These are phyloP conservation scores for Salvia splendens DNA, from an alignment of 257 asterid species.

Conservation along the genomic window DNA sequence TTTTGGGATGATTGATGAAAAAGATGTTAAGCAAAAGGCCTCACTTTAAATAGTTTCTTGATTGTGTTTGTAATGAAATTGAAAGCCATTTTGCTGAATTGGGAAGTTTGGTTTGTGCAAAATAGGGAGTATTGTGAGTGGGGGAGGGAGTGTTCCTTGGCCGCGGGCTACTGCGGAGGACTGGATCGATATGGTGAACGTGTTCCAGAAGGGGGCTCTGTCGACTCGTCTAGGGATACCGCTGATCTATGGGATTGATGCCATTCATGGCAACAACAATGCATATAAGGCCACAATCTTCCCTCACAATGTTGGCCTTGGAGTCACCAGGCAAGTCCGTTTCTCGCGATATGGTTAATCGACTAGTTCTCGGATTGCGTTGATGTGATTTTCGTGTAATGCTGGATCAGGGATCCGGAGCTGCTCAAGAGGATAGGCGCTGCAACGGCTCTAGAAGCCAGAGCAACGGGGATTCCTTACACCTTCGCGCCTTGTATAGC, in stretches of 20 bases:
- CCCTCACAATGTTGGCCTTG: slow-evolving; percentile 69
- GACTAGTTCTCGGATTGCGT: background rate
- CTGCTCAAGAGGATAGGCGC: slow-evolving; percentile 53
- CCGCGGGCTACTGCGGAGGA: slow-evolving; percentile 45
- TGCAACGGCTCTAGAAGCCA: slow-evolving; percentile 63
- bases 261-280: slow-evolving; percentile 58
- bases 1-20: too few relatives aligned
- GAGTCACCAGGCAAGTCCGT: slow-evolving; percentile 55
- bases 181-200: slow-evolving; percentile 58
- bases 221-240: slow-evolving; percentile 59
- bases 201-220: slow-evolving; percentile 46
- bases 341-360: background rate
- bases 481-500: slow-evolving; percentile 60
- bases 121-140: slow-evolving; percentile 58
- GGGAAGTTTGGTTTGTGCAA: background rate
- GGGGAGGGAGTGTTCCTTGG: slow-evolving; percentile 54
- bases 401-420: slow-evolving; percentile 47
- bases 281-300: slow-evolving; percentile 57
- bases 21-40: background rate
- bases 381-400: background rate
- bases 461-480: slow-evolving; percentile 59
- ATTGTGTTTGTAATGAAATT: background rate
- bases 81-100: background rate
- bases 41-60: background rate
- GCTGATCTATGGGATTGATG: slow-evolving; percentile 58